Evolutionary conservation across 2,329 filamentous ascomycete genomes (phyloP), one percentile per base, ranked within the genome.

Genomic region (Fusarium goolgardi): DNA sequence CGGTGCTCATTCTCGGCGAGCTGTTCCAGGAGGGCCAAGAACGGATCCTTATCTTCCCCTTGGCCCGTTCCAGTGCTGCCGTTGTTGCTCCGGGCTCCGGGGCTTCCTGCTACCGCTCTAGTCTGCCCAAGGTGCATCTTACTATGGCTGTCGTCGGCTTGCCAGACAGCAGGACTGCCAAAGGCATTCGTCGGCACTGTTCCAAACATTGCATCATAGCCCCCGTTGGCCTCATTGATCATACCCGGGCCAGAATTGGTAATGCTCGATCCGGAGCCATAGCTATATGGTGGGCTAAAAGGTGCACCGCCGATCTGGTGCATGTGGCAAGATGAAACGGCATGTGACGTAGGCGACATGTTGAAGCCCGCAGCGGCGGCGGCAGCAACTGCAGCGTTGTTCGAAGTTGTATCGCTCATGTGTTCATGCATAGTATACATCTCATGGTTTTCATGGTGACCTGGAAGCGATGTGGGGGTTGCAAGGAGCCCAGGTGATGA

Each of bases 1-100:
- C 77, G 76, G 55, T 91, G 86, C 78, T 95, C 92, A 72, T 93
- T 94, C 78, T 96, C 92, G 0, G 92, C 92, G 60, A 96, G 83
- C 78, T 96, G 92, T 76, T 96, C 92, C 35, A 96, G 80, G 41
- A 96, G 79, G 64, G 87, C 91, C 40, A 96, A 78, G 74, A 96
- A 96, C 1, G 92, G 92, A 74, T 96, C 93, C 71, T 92, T 94
- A 69, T 95, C 92, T 21, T 89, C 85, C 4, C 81, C 82, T 4
- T 81, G 75, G 0, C 78, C 81, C 3, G 83, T 84, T 3, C 80
- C 83, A 1, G 82, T 82, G 59, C 83, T 85, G 12, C 81, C 83
- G 41, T 82, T 82, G 55, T 82, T 82, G 74, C 85, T 87, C 65
- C 80, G 80, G 3, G 75, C 81, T 2, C 81, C 84, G 0, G 86